Conservation (phyloP, 2,329 filamentous ascomycete genomes). For the Pseudogymnoascus sp. region DNA sequence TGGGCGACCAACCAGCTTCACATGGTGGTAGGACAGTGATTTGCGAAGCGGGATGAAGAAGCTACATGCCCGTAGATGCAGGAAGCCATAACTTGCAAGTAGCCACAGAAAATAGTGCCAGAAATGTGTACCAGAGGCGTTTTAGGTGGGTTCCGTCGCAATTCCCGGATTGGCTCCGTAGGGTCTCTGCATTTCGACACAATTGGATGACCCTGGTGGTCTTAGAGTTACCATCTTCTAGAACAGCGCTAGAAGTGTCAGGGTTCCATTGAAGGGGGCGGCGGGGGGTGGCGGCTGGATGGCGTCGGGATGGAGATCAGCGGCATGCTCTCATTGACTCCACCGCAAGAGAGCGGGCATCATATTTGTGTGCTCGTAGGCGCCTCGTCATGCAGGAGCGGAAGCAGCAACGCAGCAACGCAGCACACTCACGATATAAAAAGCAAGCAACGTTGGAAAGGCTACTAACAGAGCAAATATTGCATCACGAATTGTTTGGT, state of each 20-base stretch:
- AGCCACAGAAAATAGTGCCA: background rate
- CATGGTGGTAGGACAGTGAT: slow-evolving; percentile 5
- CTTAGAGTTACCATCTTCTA: slow-evolving; percentile 16
- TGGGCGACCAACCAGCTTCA: slow-evolving; percentile 5
- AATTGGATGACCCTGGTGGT: slow-evolving; percentile 15
- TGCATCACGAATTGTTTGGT: background rate
- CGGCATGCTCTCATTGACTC: slow-evolving; percentile 1
- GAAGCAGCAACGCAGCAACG: background rate
- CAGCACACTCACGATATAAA: background rate
- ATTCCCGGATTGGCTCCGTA: slow-evolving; percentile 22
- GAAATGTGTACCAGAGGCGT: background rate
- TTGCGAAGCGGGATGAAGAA: slow-evolving; percentile 5
- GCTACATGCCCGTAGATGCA: background rate
- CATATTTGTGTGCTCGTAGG: background rate
- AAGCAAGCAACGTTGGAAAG: background rate
- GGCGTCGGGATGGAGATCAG: slow-evolving; percentile 3
- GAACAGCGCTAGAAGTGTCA: slow-evolving; percentile 20
- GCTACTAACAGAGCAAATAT: slow-evolving; percentile 7
- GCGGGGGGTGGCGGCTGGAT: slow-evolving; percentile 8
- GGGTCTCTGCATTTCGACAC: slow-evolving; percentile 9
- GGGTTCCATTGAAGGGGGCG: slow-evolving; percentile 11
- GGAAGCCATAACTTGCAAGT: background rate
- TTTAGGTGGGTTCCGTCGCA: slow-evolving; percentile 17
- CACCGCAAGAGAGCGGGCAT: background rate
- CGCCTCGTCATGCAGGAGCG: background rate